Evolutionary conservation across 2,329 filamentous ascomycete species (phyloP), one percentile per base, ranked within the genome.

Genomic region (Capronia americana): DNA sequence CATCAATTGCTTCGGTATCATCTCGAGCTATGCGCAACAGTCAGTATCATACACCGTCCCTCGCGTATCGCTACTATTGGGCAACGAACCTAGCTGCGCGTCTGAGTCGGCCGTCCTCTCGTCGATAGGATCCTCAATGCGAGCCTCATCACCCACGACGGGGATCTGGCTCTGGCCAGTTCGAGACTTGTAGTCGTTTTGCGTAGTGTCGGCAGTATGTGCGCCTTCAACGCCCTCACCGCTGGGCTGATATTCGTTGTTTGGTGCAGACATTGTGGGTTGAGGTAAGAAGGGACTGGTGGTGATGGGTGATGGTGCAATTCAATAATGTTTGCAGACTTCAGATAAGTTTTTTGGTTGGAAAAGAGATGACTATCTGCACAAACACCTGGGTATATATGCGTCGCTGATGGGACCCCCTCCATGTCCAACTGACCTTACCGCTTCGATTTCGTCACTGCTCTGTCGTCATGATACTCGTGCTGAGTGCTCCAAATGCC

Each of bases 1-100:
- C 63, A 61, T 85, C 79, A 51, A 85, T 84, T 2, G 82, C 82
- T 1, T 83, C 81, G 2, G 74, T 74, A 24, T 85, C 83, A 60
- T 85, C 83, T 7, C 63, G 67, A 30, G 64, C 66, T 67, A 54
- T 10, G 2, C 28, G 17, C 57, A 12, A 58, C 7, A 4, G 30
- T 57, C 20, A 63, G 55, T 6, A 11, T 41, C 14, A 23, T n/a
- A 32, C 6, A 63, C 14, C 44, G 17, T 28, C 26, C 3, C 1
- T 59, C 24, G 48, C 17, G 20, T 8, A 41, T 1, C 12, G n/a
- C 4, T 24, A n/a, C 14, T 3, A 24, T 38, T 38, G 53, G 23
- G 23, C 2, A 23, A 72, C 76, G 23, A 75, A 84, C 83, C 79
- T 26, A 86, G 73, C 57, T 80, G 77, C 63, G 77, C 75, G 64